Conservation (phyloP, 108 stramenopile genomes). For the Nannochloropsis gaditana region DNA sequence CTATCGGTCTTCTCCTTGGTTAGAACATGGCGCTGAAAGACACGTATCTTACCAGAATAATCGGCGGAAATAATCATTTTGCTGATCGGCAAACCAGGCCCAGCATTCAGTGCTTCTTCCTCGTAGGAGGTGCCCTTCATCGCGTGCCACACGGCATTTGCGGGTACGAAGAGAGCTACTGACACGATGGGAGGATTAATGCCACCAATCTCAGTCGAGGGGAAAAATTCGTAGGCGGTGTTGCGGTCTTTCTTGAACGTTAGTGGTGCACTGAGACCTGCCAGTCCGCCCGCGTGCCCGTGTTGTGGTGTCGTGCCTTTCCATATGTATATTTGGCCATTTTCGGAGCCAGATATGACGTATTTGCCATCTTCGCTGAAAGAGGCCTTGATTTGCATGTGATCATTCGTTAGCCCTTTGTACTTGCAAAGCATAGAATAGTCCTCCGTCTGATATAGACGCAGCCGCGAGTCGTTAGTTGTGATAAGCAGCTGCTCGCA, state of each 20-base stretch:
- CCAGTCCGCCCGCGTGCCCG: not conserved
- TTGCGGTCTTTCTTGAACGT: constrained; percentile 36
- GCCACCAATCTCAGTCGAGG: constrained; percentile 25
- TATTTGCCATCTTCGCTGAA: constrained; percentile 56
- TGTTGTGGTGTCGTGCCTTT: constrained; percentile 46
- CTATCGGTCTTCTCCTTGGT: not conserved
- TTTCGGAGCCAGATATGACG: constrained; percentile 64
- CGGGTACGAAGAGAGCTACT: constrained; percentile 38
- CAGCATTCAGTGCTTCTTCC: constrained; percentile 20
- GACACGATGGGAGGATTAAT: constrained; percentile 33
- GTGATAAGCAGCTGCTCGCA: constrained; percentile 65
- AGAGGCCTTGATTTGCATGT: constrained; percentile 67
- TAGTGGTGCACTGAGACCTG: not conserved
- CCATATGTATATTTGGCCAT: constrained; percentile 62
- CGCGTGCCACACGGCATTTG: constrained; percentile 27
- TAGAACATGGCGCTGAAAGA: constrained; percentile 24
- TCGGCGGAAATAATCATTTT: constrained; percentile 42
- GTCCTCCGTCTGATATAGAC: constrained; percentile 63
- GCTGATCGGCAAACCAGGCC: constrained; percentile 26
- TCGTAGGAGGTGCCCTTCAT: constrained; percentile 27
- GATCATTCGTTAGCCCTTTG: constrained; percentile 65
- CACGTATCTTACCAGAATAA: constrained; percentile 33
- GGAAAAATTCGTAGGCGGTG: constrained; percentile 37
- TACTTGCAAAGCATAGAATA: constrained; percentile 61
- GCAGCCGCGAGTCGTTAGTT: constrained; percentile 68